phyloP scores from a whole-genome alignment of 2,329 filamentous ascomycete species.

The Alternaria postmessia region DNA sequence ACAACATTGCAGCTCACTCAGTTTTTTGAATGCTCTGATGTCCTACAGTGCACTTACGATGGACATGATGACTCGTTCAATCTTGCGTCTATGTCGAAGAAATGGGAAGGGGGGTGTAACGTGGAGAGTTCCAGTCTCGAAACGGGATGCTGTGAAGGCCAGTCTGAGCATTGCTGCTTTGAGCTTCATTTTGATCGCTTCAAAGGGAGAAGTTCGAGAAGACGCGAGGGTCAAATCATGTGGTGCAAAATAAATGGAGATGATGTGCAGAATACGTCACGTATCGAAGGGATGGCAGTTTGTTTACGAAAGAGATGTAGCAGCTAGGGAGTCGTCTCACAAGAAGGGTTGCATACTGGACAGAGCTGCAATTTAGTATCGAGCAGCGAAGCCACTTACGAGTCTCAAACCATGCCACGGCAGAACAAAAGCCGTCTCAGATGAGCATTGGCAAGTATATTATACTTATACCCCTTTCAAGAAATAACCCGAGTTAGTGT shows the following conservation, averaged over 20 bases:
- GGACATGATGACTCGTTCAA: not conserved
- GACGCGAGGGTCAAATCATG: not conserved
- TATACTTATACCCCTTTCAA: not conserved
- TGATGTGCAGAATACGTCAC: not conserved
- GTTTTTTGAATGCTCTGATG: not conserved
- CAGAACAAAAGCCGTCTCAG: not conserved
- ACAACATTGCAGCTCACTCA: not conserved
- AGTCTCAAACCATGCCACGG: too few relatives aligned
- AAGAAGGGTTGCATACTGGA: too few relatives aligned
- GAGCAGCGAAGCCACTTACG: not conserved
- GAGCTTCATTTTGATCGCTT: not conserved
- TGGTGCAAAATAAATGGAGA: not conserved
- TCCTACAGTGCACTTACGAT: not conserved
- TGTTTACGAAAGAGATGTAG: too few relatives aligned
- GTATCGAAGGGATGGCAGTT: too few relatives aligned
- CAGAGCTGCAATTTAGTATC: not conserved
- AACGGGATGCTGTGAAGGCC: not conserved
- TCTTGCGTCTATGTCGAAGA: not conserved
- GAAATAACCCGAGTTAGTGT: not conserved
- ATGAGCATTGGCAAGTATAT: too few relatives aligned
- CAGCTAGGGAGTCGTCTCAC: too few relatives aligned
- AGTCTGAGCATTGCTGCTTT: not conserved
- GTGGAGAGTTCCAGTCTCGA: not conserved
- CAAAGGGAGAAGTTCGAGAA: not conserved
- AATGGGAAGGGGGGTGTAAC: not conserved